phyloP scores from a whole-genome alignment of 2,329 filamentous ascomycete species.

The Colletotrichum spinosum region DNA sequence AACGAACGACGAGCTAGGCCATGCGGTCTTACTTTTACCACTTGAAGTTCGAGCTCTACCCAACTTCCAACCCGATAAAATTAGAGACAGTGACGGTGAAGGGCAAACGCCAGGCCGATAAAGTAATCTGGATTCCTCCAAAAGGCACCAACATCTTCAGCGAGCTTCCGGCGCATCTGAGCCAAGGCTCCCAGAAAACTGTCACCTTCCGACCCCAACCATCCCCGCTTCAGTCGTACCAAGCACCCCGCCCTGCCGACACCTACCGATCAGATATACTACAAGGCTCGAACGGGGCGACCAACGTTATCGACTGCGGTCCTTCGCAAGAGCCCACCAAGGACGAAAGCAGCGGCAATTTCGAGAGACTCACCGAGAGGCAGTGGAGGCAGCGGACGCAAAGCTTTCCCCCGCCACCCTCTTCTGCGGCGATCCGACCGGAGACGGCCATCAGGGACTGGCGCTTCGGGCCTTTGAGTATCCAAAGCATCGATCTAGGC shows the following conservation, averaged over 20 bases:
- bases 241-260: conserved; percentile 27
- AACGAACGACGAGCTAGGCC: conserved; percentile 43
- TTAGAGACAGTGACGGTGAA: conserved; percentile 12
- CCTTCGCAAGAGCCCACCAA: conserved; percentile 49
- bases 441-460: conserved; percentile 73
- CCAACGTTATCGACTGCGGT: conserved; percentile 63
- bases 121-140: conserved; percentile 63
- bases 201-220: conserved; percentile 23
- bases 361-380: conserved; percentile 53
- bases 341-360: conserved; percentile 47
- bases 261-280: conserved; percentile 18
- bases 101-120: conserved; percentile 23
- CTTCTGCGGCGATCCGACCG: conserved; percentile 58
- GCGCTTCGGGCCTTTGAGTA: conserved; percentile 81
- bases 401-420: conserved; percentile 56
- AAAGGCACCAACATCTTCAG: conserved; percentile 64
- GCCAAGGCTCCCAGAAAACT: conserved; percentile 38
- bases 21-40: conserved; percentile 76
- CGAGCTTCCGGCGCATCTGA: conserved; percentile 63
- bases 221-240: conserved; percentile 34
- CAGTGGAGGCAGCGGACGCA: conserved; percentile 54
- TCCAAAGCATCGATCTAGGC: conserved; percentile 84
- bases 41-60: conserved; percentile 74
- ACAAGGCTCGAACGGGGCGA: conserved; percentile 21
- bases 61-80: conserved; percentile 52